Percentiles rank a stretch among this genome's conserved stretches.
Evolutionary conservation across 2,329 filamentous ascomycete species (phyloP).

Genomic region (Basipetospora chlamydospora): DNA sequence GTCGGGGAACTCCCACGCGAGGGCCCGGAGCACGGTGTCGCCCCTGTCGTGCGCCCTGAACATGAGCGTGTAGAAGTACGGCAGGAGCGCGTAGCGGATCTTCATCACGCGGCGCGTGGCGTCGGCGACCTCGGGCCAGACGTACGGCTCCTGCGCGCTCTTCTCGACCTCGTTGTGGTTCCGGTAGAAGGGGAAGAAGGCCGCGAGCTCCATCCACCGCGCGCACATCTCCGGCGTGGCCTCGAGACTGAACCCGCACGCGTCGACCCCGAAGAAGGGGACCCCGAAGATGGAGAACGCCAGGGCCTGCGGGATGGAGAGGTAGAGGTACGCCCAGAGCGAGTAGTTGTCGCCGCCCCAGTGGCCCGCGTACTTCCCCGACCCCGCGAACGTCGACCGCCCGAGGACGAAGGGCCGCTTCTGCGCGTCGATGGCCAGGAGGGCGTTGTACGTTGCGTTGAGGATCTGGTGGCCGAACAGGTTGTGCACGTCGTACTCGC

Average conservation of each 20-base stretch:
- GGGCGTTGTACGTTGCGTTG: slow-evolving; percentile 60
- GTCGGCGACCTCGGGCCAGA: slow-evolving; percentile 46
- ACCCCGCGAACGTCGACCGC: slow-evolving; percentile 65
- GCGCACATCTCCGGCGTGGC: slow-evolving; percentile 50
- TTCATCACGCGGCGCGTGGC: slow-evolving; percentile 55
- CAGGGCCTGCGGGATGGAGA: slow-evolving; percentile 64
- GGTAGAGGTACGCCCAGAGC: slow-evolving; percentile 59
- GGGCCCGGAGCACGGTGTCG: slow-evolving; percentile 49
- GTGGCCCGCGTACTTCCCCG: slow-evolving; percentile 62
- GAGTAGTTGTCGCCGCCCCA: slow-evolving; percentile 70
- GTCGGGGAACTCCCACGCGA: slow-evolving; percentile 56
- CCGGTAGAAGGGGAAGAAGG: slow-evolving; percentile 57
- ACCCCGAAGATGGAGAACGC: slow-evolving; percentile 58
- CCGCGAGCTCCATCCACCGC: slow-evolving; percentile 55
- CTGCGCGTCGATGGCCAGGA: slow-evolving; percentile 46
- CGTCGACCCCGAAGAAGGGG: slow-evolving; percentile 56
- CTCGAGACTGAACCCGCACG: slow-evolving; percentile 60
- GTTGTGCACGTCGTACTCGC: slow-evolving; percentile 77
- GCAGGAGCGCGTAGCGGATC: slow-evolving; percentile 63
- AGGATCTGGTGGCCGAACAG: slow-evolving; percentile 62
- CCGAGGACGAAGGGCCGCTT: slow-evolving; percentile 77
- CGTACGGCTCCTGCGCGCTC: slow-evolving; percentile 52
- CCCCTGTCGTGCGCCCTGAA: slow-evolving; percentile 45
- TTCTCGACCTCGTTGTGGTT: slow-evolving; percentile 44
- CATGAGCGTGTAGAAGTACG: slow-evolving; percentile 66